Base-by-base conservation (phyloP, 73 alveolate species). In the Tetrahymena borealis region DNA sequence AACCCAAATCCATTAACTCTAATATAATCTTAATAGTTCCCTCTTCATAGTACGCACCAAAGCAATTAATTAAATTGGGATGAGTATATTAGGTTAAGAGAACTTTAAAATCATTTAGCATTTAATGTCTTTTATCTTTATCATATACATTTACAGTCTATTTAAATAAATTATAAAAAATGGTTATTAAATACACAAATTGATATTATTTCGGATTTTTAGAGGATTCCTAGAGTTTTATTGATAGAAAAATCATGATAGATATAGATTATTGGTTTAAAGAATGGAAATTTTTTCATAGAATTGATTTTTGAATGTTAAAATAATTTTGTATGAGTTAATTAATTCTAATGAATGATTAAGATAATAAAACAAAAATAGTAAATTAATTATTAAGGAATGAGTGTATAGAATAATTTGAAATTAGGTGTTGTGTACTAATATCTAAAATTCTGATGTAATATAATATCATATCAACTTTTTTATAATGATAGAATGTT, bases 11-110 rank as follows among this genome's bases (percentile, higher is more conserved):
- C 99, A 97, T 97, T 60, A 92, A 96, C 90, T 97, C 99, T 39
- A 97, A 91, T 18, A 95, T 96, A 20, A 97, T 38, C 79, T 90
- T 40, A 31, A 93, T 93, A 28, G 95, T 93, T 11, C 95, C 95
- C 79, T 97, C 99, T 90, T 97, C 98, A 78, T 94, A 97, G 91
- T 91, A 97, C 18, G 99, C 98, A 31, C 98, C 98, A 91, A 94
- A 97, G 79, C 96, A 95, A 36, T 93, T 92, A 32, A 97, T 94
- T 94, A 91, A 93, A 20, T 85, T 35, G 16, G 94, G 91, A 92
- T 92, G 90, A 93, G 60, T 90, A 39, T 78, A 37, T 79, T 94
- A 92, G 40, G 94, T 41, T 16, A 79, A 40, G 16, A 91, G 43
- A 28, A 90, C 40, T 32, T 79, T 39, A 78, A 96, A 91, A 92